Evolutionary conservation across 1,139 yeast species (phyloP).

Genomic region (Pichia sp.): DNA sequence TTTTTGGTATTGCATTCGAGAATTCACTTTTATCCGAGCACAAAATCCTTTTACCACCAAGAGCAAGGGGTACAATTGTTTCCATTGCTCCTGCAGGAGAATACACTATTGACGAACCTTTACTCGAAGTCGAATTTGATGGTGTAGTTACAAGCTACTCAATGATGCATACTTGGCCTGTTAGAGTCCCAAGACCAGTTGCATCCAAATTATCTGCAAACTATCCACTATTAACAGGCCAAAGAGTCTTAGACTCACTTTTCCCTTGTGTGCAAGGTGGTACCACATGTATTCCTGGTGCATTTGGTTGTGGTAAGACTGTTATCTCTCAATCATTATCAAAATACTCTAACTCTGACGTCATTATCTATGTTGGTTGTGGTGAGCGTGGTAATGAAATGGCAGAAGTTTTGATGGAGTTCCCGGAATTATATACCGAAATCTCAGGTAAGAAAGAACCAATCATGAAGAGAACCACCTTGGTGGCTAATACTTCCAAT

Average conservation of each 20-base stretch:
- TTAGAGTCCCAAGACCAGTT: conserved; percentile 98
- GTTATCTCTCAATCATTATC: conserved; percentile 97
- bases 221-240: conserved; percentile 94
- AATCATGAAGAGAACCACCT: conserved; percentile 97
- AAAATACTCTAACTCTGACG: conserved; percentile 94
- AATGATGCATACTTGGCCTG: conserved; percentile 99
- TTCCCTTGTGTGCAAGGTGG: conserved; percentile 99
- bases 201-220: conserved; percentile 89
- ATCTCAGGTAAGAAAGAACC: conserved; percentile 92
- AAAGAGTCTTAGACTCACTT: conserved; percentile 93
- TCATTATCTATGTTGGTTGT: conserved; percentile 84
- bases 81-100: conserved; percentile 85
- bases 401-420: conserved; percentile 99
- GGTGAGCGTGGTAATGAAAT: conserved; percentile 98
- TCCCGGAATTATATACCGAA: conserved; percentile 94
- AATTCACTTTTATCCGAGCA: conserved; percentile 89
- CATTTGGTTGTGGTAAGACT: conserved; percentile 98
- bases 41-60: conserved; percentile 91
- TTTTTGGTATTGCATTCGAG: conserved; percentile 88
- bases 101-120: conserved; percentile 80
- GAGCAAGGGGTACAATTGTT: conserved; percentile 96
- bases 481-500: conserved; percentile 96
- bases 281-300: conserved; percentile 99
- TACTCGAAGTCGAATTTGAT: conserved; percentile 90
- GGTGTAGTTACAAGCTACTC: conserved; percentile 76